phyloP scores from a whole-genome alignment of 371 early-diverging fungal genomes.

The Circinella minor region DNA sequence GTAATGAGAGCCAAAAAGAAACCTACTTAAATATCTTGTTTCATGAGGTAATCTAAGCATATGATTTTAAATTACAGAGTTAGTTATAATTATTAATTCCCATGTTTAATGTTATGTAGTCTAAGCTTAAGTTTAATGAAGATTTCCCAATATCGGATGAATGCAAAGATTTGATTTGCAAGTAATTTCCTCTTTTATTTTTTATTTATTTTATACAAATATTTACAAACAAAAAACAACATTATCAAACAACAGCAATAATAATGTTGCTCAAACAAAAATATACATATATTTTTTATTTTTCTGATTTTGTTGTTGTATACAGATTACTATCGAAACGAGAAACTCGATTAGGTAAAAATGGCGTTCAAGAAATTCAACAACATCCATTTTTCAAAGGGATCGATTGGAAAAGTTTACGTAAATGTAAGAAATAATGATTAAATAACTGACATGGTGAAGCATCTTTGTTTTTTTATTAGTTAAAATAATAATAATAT shows the following conservation, averaged over 20 bases:
- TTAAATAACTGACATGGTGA: too few relatives aligned
- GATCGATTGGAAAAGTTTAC: constrained; percentile 74
- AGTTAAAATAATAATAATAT: too few relatives aligned
- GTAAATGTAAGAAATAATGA: constrained; percentile 36
- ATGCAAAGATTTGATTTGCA: constrained; percentile 81
- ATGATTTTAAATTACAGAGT: too few relatives aligned
- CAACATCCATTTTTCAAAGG: constrained; percentile 84
- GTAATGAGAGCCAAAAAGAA: constrained; percentile 79
- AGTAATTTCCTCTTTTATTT: constrained; percentile 46
- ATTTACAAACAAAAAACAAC: too few relatives aligned
- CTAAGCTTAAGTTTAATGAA: constrained; percentile 65
- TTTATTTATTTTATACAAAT: neutral
- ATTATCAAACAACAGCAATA: neutral
- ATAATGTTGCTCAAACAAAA: constrained; percentile 1
- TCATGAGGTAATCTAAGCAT: constrained; percentile 47
- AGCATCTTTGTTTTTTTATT: too few relatives aligned
- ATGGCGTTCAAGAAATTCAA: constrained; percentile 76
- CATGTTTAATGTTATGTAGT: constrained; percentile 21
- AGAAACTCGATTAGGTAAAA: constrained; percentile 75
- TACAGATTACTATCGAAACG: constrained; percentile 74
- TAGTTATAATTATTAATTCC: too few relatives aligned
- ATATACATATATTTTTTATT: neutral
- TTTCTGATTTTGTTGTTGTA: neutral
- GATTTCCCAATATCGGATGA: constrained; percentile 64
- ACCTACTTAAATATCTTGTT: constrained; percentile 88